Base-by-base conservation (phyloP, 2,329 filamentous ascomycete genomes). In the Aspergillus ochraceus region DNA sequence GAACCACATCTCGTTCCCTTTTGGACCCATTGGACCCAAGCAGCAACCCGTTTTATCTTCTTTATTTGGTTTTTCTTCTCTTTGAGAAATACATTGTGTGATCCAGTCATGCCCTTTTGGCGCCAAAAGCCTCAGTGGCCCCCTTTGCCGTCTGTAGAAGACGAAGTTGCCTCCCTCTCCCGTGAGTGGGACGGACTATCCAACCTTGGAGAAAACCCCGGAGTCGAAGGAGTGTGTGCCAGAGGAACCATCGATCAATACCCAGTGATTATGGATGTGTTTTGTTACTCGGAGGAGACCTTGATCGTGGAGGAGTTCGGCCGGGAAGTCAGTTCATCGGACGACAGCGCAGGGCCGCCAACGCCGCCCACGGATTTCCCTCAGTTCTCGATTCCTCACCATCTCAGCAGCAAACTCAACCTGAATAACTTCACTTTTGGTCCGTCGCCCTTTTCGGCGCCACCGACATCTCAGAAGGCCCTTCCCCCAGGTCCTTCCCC, bases 171-270 rank as follows among this genome's bases (percentile, higher is more conserved):
- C 36, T 75, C 79, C 30, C 70, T 81, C 26, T 71, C 76, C 19
- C 74, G 74, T 61, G 79, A 81, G 64, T 55, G 77, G 12, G 59
- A 72, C 29, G 74, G 73, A 52, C 61, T 69, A 30, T 68, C 70
- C 55, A 66, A 69, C 49, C 61, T 70, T 30, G 65, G 68, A 57
- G 71, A 72, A 57, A 70, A 70, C 39, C 70, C 71, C 2, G 72
- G 71, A 20, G 36, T 70, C 19, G 71, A 76, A 57, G 73, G 73
- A n/a, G 69, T 70, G 19, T 64, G 70, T 55, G 64, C 58, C 57
- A 70, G 76, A 63, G 79, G 80, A 49, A 70, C 74, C 47, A 67
- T 80, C 61, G 77, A 81, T 62, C 80, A 81, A 62, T 73, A 73
- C 57, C 79, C 79, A 6, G 70, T 81, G 49, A 73, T 81, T 50